Evolutionary conservation across 768 basidiomycete genomes (phyloP), one percentile per base, ranked within the genome.

Genomic region (Tulasnella sp.): DNA sequence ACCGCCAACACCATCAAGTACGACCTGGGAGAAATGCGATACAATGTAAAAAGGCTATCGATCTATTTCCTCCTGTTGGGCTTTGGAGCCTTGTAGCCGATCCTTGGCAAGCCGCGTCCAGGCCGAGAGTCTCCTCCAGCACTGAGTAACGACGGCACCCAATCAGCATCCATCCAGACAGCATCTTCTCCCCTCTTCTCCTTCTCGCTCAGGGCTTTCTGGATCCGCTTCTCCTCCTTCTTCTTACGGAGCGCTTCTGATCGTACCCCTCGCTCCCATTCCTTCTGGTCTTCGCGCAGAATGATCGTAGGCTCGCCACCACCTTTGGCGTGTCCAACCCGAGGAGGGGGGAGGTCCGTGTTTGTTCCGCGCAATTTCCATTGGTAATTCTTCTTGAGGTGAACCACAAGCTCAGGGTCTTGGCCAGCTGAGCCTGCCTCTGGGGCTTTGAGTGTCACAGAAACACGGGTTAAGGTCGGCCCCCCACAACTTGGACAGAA

Each of bases 401-500:
- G 96, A 4, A 99, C 84, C 79, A 93, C 87, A 85, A 95, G 87
- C 16, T 81, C 83, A 1, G 90, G 89, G 2, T 87, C 82, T 77
- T 59, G 19, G 87, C 82, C 78, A 77, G 19, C 76, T 75, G 74
- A 77, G 62, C 81, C 83, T 0, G 75, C 42, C 22, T 90, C 87
- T 0, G 88, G 84, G 11, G 89, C 77, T 41, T 75, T 84, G 42
- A 95, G 85, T 2, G 96, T 96, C 34, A 98, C 92, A 3, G 95
- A 95, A 1, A 92, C 90, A 73, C 97, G 90, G 66, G 97, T 80
- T 16, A 99, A 84, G 0, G 96, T 92, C 0, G 94, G 86, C 77
- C 94, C 95, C 52, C 97, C 97, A 78, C 97, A 99, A 11, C 95
- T 93, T 1, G 97, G 96, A 79, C 97, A 99, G 83, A 99, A 99